Percentiles rank a stretch among this genome's conserved stretches.
Evolutionary conservation across 1,284 basidiomycete species (phyloP).

Genomic region (Irpex sp.): DNA sequence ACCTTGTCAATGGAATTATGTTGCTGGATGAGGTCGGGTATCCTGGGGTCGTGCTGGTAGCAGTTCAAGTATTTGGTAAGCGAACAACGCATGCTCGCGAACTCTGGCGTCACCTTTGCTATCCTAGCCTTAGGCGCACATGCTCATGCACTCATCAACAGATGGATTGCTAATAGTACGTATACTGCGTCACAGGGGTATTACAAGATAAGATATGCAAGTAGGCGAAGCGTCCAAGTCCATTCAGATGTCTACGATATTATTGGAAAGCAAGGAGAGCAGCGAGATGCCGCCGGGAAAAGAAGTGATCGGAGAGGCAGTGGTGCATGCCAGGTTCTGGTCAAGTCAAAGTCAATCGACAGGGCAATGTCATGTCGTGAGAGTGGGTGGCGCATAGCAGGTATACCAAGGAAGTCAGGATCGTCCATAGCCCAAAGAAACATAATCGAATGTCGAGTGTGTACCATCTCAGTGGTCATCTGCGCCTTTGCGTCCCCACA

Average conservation of each 20-base stretch:
- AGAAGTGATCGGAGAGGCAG: neutral
- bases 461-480: slow-evolving; percentile 26
- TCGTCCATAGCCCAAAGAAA: neutral
- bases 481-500: slow-evolving; percentile 48
- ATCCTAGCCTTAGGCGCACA: no score
- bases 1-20: neutral
- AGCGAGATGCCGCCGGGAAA: neutral
- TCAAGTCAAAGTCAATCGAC: neutral
- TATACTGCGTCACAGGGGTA: neutral
- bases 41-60: neutral
- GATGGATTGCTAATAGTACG: no score
- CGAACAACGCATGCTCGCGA: no score
- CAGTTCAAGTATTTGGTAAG: neutral
- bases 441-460: neutral
- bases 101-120: no score
- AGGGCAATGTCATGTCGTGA: neutral
- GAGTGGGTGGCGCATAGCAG: neutral
- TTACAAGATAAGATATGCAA: neutral
- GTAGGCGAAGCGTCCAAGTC: neutral
- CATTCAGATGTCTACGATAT: neutral
- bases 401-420: neutral
- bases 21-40: neutral
- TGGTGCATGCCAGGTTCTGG: neutral
- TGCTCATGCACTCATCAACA: no score
- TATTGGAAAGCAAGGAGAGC: neutral